Evolutionary conservation across 2,329 filamentous ascomycete species (phyloP), one percentile per base, ranked within the genome.

Genomic region (Clonostachys rosea): DNA sequence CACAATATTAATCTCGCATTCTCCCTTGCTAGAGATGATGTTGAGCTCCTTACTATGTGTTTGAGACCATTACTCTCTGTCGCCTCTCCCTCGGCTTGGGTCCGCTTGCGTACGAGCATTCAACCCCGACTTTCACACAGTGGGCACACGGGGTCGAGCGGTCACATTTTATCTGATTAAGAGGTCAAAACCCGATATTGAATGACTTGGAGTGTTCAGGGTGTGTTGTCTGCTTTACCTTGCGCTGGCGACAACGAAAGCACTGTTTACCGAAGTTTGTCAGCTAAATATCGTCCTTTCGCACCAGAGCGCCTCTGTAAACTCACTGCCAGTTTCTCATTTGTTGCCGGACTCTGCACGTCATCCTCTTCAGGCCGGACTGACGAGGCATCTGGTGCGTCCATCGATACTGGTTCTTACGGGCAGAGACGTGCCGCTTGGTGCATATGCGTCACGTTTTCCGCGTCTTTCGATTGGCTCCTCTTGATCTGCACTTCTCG

Each of bases 1-100:
- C 11, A 13, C 11, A 39, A 39, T n/a, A n/a, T 39, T 5, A n/a
- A 6, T 39, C 36, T 18, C 14, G 36, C 36, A n/a, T n/a, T 4
- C 36, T 8, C 36, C 14, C 14, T n/a, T 4, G 36, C 3, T 39
- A 14, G 3, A 39, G 7, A 39, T 30, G 3, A 39, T 39, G 36
- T 5, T 39, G 36, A 11, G n/a, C 17, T n/a, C 7, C 52, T 46
- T 49, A 55, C 53, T 51, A 50, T n/a, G 46, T 47, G 33, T 47
- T 52, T 2, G 53, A 55, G 36, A 55, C 40, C 40, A 47, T 50
- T 14, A 53, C 48, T 14, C 52, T 48, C 35, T 53, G 49, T 30
- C 52, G 48, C 30, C 49, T 49, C 13, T 40, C 34, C 30, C 46
- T 30, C 11, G 45, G 49, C 46, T 54, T 54, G 14, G 45, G 49